These are phyloP conservation scores for Chernovozyma aurita DNA, from an alignment of 1,139 yeast genomes.

Conservation along the genomic window DNA sequence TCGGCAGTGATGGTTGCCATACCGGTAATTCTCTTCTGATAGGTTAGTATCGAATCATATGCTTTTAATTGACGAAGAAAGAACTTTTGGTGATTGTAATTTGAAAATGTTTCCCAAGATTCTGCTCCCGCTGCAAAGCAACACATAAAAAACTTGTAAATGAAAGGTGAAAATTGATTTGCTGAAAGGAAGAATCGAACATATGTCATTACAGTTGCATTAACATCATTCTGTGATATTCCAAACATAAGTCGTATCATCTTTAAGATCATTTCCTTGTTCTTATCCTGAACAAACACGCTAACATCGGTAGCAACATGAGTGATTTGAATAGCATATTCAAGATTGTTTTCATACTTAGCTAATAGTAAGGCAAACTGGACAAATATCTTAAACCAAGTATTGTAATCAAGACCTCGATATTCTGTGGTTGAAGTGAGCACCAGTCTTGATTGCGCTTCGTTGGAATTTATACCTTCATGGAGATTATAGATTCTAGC, in stretches of 20 bases:
- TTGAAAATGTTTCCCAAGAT: constrained; percentile 58
- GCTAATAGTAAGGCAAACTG: constrained; percentile 68
- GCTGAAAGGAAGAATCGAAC: constrained; percentile 61
- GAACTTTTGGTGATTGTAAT: constrained; percentile 83
- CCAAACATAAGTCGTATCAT: constrained; percentile 67
- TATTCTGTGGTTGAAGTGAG: constrained; percentile 50
- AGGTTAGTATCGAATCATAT: constrained; percentile 61
- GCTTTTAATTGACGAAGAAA: constrained; percentile 87
- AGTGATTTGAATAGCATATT: constrained; percentile 66
- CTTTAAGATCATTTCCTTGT: constrained; percentile 51
- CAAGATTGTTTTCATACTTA: constrained; percentile 51
- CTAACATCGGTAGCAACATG: constrained; percentile 73
- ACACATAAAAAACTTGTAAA: constrained; percentile 62
- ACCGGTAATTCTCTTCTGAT: constrained; percentile 56
- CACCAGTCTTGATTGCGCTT: constrained; percentile 29
- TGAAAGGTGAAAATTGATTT: constrained; percentile 71
- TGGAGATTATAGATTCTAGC: constrained; percentile 63
- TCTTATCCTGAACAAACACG: constrained; percentile 65
- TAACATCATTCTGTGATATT: constrained; percentile 46
- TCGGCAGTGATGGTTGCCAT: constrained; percentile 65
- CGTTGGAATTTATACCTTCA: constrained; percentile 54
- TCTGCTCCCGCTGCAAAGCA: constrained; percentile 61
- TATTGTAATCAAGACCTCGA: constrained; percentile 70
- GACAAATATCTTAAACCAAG: constrained; percentile 84
- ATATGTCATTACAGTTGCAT: constrained; percentile 44